Conservation (phyloP, 805 yeast genomes). For the Suhomyces pyralidae region DNA sequence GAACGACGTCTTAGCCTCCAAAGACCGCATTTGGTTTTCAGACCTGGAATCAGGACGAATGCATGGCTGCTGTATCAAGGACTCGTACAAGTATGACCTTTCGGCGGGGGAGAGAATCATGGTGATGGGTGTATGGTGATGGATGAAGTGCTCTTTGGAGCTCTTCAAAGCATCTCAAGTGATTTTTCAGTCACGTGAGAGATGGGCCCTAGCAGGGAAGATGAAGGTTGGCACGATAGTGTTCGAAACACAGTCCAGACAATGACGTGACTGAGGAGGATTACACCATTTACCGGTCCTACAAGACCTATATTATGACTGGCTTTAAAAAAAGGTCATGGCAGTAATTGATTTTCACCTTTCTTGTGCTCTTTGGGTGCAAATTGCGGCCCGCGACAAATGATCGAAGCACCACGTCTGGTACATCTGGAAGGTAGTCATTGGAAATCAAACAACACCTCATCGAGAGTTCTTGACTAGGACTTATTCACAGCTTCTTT, state of each 20-base stretch:
- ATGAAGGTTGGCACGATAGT: background rate
- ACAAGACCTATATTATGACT: no score
- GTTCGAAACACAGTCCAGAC: background rate
- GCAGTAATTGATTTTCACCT: no score
- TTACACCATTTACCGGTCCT: no score
- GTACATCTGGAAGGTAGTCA: no score
- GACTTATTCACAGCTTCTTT: no score
- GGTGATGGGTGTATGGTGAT: background rate
- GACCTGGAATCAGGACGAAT: constrained; percentile 85
- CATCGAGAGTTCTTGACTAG: no score
- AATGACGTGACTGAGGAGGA: no score
- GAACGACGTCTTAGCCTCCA: constrained; percentile 78
- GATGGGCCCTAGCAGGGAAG: background rate
- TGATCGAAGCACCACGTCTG: background rate
- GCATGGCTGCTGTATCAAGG: constrained; percentile 57
- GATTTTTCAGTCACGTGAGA: background rate
- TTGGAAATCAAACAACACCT: no score
- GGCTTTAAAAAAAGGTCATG: no score
- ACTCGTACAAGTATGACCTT: constrained; percentile 70
- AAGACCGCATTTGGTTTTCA: constrained; percentile 73
- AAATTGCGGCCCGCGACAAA: background rate
- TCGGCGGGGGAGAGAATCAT: constrained; percentile 79
- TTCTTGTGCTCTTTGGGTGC: background rate
- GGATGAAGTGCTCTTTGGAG: background rate
- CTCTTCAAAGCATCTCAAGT: background rate